Evolutionary conservation across 2,329 filamentous ascomycete species (phyloP), one percentile per base, ranked within the genome.

Genomic region (Penicillium occitanis): DNA sequence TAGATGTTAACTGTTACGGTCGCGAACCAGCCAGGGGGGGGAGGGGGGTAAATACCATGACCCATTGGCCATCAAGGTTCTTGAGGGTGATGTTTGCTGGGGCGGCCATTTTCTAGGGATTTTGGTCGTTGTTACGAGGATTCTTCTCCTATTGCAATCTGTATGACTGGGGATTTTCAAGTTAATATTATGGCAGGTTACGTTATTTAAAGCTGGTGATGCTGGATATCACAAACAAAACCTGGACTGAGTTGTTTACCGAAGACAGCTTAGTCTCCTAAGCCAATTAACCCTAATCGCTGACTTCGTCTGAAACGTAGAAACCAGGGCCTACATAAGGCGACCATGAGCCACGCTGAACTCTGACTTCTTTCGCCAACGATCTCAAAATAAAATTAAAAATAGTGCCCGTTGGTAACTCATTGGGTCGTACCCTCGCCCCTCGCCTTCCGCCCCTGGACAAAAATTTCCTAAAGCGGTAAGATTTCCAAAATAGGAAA

Each of bases 41-140:
- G 3, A 19, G n/a, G 30, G 30, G 14, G 17, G 14, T 30, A 50
- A 57, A 57, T 57, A 57, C 51, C 51, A 57, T 30, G 28, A 57
- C n/a, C 51, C 51, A 57, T 35, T 57, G 51, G 14, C 51, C 51
- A 57, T 57, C 51, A 57, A 57, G 51, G 33, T 35, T 57, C 33
- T 57, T 57, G 25, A 57, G 33, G 28, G 51, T 57, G 14, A 57
- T 57, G 51, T 57, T 35, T 35, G 51, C 5, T 57, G 51, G 51
- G 19, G 51, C 51, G 10, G 51, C 51, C 51, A 57, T 57, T 57
- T 57, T 35, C 17, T 11, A 57, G 28, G 19, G 14, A 10, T 57
- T 57, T 33, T 35, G 7, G 51, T 35, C 22, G 46, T 57, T 35
- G 51, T 57, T 57, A 35, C 30, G 51, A 22, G n/a, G 7, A 17